These are phyloP conservation scores for Claviceps sp. DNA, from an alignment of 2,329 filamentous ascomycete species.

Conservation along the genomic window DNA sequence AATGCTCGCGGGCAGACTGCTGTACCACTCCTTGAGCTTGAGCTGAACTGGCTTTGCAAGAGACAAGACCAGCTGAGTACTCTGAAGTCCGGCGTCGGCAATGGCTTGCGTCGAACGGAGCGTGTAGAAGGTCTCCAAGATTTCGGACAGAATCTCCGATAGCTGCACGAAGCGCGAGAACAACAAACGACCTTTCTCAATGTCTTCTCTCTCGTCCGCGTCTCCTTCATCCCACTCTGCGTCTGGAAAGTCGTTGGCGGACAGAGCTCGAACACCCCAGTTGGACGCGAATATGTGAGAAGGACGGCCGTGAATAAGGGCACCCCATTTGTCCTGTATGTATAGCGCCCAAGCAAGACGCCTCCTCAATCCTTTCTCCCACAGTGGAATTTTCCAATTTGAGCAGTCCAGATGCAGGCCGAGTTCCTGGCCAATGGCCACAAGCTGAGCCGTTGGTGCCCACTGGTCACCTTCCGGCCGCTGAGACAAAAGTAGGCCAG, in stretches of 20 bases:
- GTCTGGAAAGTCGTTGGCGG: slow-evolving; percentile 58
- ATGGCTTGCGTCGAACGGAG: slow-evolving; percentile 62
- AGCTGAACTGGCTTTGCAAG: slow-evolving; percentile 72
- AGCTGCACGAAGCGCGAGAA: slow-evolving; percentile 67
- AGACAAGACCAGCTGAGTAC: slow-evolving; percentile 58
- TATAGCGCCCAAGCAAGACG: slow-evolving; percentile 83
- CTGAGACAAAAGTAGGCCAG: slow-evolving; percentile 61
- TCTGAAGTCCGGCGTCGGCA: slow-evolving; percentile 50
- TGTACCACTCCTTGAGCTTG: slow-evolving; percentile 72
- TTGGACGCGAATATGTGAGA: slow-evolving; percentile 58
- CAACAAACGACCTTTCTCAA: slow-evolving; percentile 53
- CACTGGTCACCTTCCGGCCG: slow-evolving; percentile 67
- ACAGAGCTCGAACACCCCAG: slow-evolving; percentile 64
- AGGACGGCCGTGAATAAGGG: slow-evolving; percentile 71
- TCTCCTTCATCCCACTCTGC: slow-evolving; percentile 52
- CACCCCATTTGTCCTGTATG: slow-evolving; percentile 89
- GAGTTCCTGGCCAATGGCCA: slow-evolving; percentile 76
- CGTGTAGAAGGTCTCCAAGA: slow-evolving; percentile 73
- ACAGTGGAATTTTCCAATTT: slow-evolving; percentile 73
- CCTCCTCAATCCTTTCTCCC: slow-evolving; percentile 77
- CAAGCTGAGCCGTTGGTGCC: slow-evolving; percentile 74
- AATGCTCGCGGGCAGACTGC: slow-evolving; percentile 46
- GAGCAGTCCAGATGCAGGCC: slow-evolving; percentile 82
- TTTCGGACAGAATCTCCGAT: slow-evolving; percentile 63
- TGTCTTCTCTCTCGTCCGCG: slow-evolving; percentile 48